Percentiles rank a stretch among this genome's conserved stretches.
These are phyloP conservation scores for Metschnikowia matae DNA, from an alignment of 805 yeast genomes.

Conservation along the genomic window DNA sequence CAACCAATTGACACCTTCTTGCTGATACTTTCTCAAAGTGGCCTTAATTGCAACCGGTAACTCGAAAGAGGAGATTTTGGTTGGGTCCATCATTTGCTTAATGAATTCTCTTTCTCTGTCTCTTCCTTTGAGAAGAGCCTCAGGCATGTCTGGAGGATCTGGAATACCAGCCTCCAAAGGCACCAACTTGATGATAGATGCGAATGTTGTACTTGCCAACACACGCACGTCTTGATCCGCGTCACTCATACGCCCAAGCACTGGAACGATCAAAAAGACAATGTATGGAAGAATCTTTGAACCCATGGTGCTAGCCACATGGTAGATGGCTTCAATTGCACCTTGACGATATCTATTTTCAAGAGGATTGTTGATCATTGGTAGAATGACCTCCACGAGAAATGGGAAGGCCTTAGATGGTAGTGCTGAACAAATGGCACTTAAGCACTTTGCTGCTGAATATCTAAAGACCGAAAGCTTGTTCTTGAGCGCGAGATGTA, in stretches of 20 bases:
- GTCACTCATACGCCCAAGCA: slow-evolving; percentile 97
- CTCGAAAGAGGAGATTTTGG: slow-evolving; percentile 80
- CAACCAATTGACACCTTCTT: slow-evolving; percentile 97
- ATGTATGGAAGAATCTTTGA: slow-evolving; percentile 87
- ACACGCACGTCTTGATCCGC: slow-evolving; percentile 82
- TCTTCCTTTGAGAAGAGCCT: slow-evolving; percentile 77
- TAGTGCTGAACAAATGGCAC: slow-evolving; percentile 65
- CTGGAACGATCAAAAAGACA: slow-evolving; percentile 92
- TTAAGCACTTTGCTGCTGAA: slow-evolving; percentile 85
- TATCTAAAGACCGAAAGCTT: slow-evolving; percentile 80
- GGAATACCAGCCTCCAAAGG: slow-evolving; percentile 97
- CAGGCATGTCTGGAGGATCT: slow-evolving; percentile 89
- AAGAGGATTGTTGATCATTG: slow-evolving; percentile 75
- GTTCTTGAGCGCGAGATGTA: slow-evolving; percentile 59
- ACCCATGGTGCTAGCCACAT: slow-evolving; percentile 81
- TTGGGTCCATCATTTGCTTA: slow-evolving; percentile 96
- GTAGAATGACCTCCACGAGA: slow-evolving; percentile 72
- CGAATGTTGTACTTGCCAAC: slow-evolving; percentile 93
- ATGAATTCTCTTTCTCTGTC: slow-evolving; percentile 92
- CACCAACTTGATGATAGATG: slow-evolving; percentile 88
- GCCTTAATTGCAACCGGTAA: slow-evolving; percentile 92
- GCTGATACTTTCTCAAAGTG: slow-evolving; percentile 89
- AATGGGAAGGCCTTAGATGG: slow-evolving; percentile 73
- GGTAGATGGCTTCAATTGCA: slow-evolving; percentile 86
- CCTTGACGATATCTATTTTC: slow-evolving; percentile 79